Evolutionary conservation across 169 alveolate species (phyloP), one percentile per base, ranked within the genome.

Genomic region (Babesia gibsoni): DNA sequence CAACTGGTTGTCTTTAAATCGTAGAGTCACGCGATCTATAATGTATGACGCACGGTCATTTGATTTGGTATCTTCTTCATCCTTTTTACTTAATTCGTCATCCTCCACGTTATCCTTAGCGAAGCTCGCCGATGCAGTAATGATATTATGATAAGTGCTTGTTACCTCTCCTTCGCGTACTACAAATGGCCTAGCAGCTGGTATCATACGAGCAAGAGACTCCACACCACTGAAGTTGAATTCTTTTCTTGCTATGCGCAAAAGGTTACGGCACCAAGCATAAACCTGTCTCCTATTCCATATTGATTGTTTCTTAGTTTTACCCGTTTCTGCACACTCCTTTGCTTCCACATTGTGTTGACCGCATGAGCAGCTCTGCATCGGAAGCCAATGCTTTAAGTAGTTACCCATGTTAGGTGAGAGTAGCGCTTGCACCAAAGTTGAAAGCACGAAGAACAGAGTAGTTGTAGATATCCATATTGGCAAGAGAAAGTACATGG

Each of bases 1-100:
- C 32, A 87, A 66, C 67, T 87, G 92, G 78, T 66, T 77, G 32
- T 87, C 92, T 72, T 87, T 82, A 68, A 87, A 87, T 42, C 89
- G 83, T 49, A 87, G 66, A 0, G 92, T 87, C 42, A 80, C 48
- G 41, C 83, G 77, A 57, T 87, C 82, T 49, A 87, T 82, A n/a
- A 87, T 45, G 52, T 52, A 36, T 56, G 50, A 78, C 65, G 66
- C 81, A 36, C 33, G 56, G 67, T 10, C 65, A 43, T 75, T 46
- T 75, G 59, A 69, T 46, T 43, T 32, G 29, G 42, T 63, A 52
- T 65, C 81, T 27, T 57, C 33, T 29, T 22, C 14, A 23, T 82
- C 64, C 27, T 9, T 16, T 18, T 64, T 64, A 8, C 49, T 23
- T 14, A 52, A 9, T 9, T 73, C 68, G 4, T 27, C 64, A 16